These are phyloP conservation scores for Rhizoclosmatium sp. DNA, from an alignment of 192 early-diverging fungal species.

Conservation along the genomic window DNA sequence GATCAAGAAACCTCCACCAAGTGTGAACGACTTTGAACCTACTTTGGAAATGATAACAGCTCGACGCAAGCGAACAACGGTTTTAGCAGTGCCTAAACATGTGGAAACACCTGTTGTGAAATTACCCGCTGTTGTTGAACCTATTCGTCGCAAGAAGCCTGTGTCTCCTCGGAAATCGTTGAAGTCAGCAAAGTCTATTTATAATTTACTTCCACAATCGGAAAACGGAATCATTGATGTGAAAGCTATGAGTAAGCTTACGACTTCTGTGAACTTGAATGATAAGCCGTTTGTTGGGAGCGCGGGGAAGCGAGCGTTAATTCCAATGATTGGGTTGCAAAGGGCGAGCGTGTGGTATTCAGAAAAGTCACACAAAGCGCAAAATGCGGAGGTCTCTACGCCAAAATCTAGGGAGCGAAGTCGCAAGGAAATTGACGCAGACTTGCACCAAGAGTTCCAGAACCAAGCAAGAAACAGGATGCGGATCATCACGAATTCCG, in stretches of 20 bases:
- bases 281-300: background rate
- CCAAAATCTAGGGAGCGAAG: background rate
- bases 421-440: background rate
- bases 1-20: slow-evolving; percentile 14
- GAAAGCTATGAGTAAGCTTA: background rate
- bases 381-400: background rate
- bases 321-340: background rate
- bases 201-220: background rate
- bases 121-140: background rate
- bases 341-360: background rate
- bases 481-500: background rate
- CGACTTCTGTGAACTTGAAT: background rate
- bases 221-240: background rate
- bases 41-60: background rate
- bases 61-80: background rate
- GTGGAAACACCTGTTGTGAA: background rate
- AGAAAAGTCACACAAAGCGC: background rate
- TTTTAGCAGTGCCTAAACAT: background rate
- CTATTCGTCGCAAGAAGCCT: background rate
- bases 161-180: background rate
- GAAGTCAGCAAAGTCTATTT: background rate
- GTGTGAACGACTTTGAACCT: background rate
- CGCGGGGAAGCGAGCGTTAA: slow-evolving; percentile 13
- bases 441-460: slow-evolving; percentile 11
- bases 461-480: background rate